Percentiles rank a stretch among this genome's conserved stretches.
Conservation (phyloP, 2,329 filamentous ascomycete species). For the Alternaria incomplexa region DNA sequence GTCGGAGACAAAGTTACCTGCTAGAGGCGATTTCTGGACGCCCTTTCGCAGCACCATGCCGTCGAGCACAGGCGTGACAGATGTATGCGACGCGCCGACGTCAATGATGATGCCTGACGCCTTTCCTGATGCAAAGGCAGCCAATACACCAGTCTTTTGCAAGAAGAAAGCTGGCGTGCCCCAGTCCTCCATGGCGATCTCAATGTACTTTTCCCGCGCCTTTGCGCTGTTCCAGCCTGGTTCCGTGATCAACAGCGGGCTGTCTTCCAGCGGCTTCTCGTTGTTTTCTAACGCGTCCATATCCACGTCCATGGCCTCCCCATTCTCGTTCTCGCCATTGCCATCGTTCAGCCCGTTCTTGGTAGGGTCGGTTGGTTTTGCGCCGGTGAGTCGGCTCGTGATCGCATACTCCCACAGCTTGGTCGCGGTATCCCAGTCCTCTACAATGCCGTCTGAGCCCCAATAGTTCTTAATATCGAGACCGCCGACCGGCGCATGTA, state of each 20-base stretch:
- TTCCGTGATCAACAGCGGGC: conserved; percentile 91
- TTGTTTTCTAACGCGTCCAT: conserved; percentile 67
- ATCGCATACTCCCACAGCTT: conserved; percentile 94
- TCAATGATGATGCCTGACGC: conserved; percentile 92
- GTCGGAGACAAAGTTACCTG: conserved; percentile 86
- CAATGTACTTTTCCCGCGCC: conserved; percentile 89
- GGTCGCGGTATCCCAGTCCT: conserved; percentile 93
- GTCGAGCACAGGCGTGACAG: conserved; percentile 89
- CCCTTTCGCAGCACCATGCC: conserved; percentile 90
- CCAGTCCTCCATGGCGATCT: conserved; percentile 97
- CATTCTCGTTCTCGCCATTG: conserved; percentile 69
- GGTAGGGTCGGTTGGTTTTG: conserved; percentile 70
- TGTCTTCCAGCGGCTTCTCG: conserved; percentile 81
- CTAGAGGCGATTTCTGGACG: conserved; percentile 82
- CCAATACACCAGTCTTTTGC: conserved; percentile 84
- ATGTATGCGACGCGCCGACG: conserved; percentile 85
- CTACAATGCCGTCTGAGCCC: conserved; percentile 84
- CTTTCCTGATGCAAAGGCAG: conserved; percentile 92
- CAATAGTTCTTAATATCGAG: conserved; percentile 93
- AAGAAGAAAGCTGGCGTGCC: conserved; percentile 94
- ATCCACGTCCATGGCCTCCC: conserved; percentile 60
- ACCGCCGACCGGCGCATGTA: conserved; percentile 75
- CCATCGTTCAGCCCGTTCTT: conserved; percentile 82
- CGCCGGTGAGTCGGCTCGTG: conserved; percentile 82
- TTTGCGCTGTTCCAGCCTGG: conserved; percentile 90